Evolutionary conservation across 83 land plant genomes (phyloP).

Genomic region (Picea abies): DNA sequence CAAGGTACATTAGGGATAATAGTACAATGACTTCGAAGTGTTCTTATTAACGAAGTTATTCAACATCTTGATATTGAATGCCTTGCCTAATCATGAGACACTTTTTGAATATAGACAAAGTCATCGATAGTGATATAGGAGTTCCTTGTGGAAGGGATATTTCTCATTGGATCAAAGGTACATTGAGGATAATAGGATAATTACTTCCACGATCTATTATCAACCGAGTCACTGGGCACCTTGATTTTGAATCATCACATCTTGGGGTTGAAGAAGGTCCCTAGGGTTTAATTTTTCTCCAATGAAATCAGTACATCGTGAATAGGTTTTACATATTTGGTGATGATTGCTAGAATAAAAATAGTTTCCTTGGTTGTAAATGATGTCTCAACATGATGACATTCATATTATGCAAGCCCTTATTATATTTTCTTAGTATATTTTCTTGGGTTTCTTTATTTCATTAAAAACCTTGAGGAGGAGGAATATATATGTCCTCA

Average conservation of each 20-base stretch:
- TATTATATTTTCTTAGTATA: too few species aligned
- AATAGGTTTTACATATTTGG: too few species aligned
- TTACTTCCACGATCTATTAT: conserved; percentile 44
- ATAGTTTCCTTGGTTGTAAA: too few species aligned
- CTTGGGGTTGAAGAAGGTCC: conserved; percentile 17
- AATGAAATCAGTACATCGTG: neutral
- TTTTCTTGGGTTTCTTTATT: too few species aligned
- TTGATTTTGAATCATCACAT: conserved; percentile 24
- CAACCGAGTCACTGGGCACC: conserved; percentile 21
- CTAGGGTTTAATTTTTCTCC: conserved; percentile 1
- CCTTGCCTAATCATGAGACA: too few species aligned
- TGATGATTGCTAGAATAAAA: too few species aligned
- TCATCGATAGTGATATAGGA: conserved; percentile 24
- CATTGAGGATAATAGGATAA: conserved; percentile 37
- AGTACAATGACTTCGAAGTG: conserved; percentile 40
- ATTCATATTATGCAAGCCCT: too few species aligned
- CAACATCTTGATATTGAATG: too few species aligned
- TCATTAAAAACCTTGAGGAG: too few species aligned
- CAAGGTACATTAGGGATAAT: conserved; percentile 33
- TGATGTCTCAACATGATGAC: too few species aligned
- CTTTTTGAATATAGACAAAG: too few species aligned
- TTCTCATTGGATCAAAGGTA: conserved; percentile 32
- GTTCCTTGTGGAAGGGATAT: conserved; percentile 30
- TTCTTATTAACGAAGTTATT: conserved; percentile 23
- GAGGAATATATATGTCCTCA: too few species aligned